Conservation (phyloP, 208 protist species). For the Wallacemonas collosoma region DNA sequence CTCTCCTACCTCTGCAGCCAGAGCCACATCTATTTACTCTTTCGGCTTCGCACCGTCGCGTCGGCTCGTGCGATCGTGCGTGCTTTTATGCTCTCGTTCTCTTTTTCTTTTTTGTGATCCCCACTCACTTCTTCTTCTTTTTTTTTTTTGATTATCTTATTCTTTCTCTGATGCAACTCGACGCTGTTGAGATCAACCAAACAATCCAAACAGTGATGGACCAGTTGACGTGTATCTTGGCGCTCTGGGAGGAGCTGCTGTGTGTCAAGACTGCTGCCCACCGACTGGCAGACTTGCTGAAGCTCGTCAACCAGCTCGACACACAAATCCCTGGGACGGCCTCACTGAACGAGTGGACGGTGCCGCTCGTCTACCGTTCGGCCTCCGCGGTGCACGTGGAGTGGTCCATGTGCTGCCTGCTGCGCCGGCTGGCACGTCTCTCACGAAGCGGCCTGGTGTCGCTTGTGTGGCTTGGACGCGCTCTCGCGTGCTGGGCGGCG, state of each 20-base stretch:
- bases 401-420: conserved; percentile 18
- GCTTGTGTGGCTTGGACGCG: conserved; percentile 1
- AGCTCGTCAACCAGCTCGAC: neutral
- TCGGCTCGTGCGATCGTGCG: neutral
- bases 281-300: neutral
- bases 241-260: conserved; percentile 3
- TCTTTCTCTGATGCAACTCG: neutral
- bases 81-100: neutral
- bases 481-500: conserved; percentile 16
- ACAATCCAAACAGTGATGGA: neutral
- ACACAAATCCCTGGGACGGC: too few relatives aligned
- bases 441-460: neutral
- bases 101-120: conserved; percentile 19
- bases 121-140: neutral
- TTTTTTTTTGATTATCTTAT: conserved; percentile 10
- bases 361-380: neutral
- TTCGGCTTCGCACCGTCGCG: neutral
- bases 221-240: neutral
- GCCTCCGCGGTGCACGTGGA: neutral
- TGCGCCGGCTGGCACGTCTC: neutral
- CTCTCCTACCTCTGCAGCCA: too few relatives aligned
- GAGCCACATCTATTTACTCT: conserved; percentile 1
- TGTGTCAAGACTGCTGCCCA: neutral
- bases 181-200: too few relatives aligned
- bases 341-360: neutral